phyloP scores from a whole-genome alignment of 352 stramenopile species.

The Phytophthora palmivora region DNA sequence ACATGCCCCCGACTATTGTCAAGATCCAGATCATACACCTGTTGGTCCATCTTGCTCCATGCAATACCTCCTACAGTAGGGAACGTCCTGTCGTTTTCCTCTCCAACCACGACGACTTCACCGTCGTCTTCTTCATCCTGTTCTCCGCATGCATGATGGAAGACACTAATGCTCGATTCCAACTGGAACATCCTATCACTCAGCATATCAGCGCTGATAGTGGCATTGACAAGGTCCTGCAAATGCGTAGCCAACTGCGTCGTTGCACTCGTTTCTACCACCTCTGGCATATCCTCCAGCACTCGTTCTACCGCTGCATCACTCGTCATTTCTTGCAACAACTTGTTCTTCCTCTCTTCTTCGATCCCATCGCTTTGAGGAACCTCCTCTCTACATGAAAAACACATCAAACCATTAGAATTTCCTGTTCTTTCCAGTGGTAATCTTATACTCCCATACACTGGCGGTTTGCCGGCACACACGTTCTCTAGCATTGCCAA shows the following conservation, averaged over 20 bases:
- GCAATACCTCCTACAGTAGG: conserved; percentile 55
- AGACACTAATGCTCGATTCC: conserved; percentile 78
- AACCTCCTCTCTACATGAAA: conserved; percentile 40
- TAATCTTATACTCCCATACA: conserved; percentile 39
- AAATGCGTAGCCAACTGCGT: conserved; percentile 49
- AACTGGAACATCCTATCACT: conserved; percentile 92
- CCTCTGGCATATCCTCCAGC: conserved; percentile 75
- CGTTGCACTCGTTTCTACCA: conserved; percentile 62
- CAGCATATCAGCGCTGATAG: conserved; percentile 84
- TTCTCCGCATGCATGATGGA: conserved; percentile 69
- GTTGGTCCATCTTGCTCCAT: conserved; percentile 79
- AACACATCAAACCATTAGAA: conserved; percentile 18
- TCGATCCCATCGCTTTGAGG: conserved; percentile 35
- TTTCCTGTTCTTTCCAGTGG: background rate
- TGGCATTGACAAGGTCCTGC: conserved; percentile 81
- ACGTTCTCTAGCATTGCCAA: conserved; percentile 79
- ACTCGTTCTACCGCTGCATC: conserved; percentile 49
- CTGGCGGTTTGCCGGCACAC: conserved; percentile 66
- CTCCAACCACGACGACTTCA: conserved; percentile 11
- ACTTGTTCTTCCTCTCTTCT: conserved; percentile 32
- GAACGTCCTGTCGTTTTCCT: conserved; percentile 34
- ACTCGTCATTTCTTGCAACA: conserved; percentile 50
- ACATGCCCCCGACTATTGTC: conserved; percentile 78
- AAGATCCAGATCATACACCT: conserved; percentile 82
- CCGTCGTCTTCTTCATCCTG: conserved; percentile 36